Evolutionary conservation across 495 filamentous ascomycete genomes (phyloP), one percentile per base, ranked within the genome.

Genomic region (Penicillium dipodomyicola): DNA sequence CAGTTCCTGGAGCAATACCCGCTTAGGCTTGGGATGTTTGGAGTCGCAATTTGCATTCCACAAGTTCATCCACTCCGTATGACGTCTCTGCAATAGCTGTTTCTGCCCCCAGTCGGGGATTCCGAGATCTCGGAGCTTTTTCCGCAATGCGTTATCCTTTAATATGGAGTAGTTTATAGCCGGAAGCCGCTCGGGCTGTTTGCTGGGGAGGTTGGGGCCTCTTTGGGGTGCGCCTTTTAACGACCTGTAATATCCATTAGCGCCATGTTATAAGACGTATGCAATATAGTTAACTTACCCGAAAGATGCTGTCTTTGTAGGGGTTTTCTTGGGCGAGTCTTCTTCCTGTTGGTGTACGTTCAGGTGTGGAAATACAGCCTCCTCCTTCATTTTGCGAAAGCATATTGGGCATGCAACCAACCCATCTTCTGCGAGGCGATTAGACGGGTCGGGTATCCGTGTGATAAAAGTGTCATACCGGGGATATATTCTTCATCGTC

Each of bases 41-140:
- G 91, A 87, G 68, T 99, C 94, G 70, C 90, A 93, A 61, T 97
- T 97, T 14, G 95, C 90, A 68, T 99, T 99, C 87, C 90, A 97
- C 25, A 97, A 67, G 42, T 92, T 97, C 61, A 93, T 78, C 92
- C 92, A 99, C 73, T 99, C 94, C 1, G 82, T 89, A 61, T 97
- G 92, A 55, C 94, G 82, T 61, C 80, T 82, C 65, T 94, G 86
- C 25, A 97, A 70, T 8, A 90, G 74, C 40, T 77, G 75, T 40
- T 82, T 82, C 1, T 82, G 64, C 3, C 94, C 94, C 60, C 66
- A 72, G 6, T 81, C 77, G 0, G 91, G 87, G 48, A 99, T 83
- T n/a, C 93, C 92, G 3, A 94, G 77, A 3, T 96, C 91, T 40
- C 72, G 63, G 7, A 97, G 72, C 71, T 96, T 97, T 61, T 88